Base-by-base conservation (phyloP, 2,329 filamentous ascomycete species). In the Endoconidiophora laricicola region DNA sequence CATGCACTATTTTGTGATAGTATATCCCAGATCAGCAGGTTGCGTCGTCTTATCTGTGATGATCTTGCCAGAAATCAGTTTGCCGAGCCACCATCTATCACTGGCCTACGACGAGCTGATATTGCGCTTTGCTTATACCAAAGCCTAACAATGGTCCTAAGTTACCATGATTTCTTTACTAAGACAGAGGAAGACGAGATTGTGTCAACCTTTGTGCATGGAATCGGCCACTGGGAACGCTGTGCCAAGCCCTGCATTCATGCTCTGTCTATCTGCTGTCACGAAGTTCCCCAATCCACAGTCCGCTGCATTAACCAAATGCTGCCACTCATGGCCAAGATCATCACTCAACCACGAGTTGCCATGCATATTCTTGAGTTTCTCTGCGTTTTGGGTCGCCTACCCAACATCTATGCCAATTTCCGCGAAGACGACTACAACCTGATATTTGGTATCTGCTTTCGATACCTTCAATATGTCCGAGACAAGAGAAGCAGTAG, bases 301-400 rank as follows among this genome's bases (percentile, higher is more conserved):
- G 86, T 83, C 60, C 94, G 90, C 61, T 82, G 80, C 18, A 71
- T 96, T 54, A 83, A 90, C 43, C 83, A 79, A 43, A 86, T 96
- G 56, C 71, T 98, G 50, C 83, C 88, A 59, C 90, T 86, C 61
- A 94, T 98, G 85, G 83, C 88, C 1, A 86, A 88, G 58, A 93
- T 95, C 59, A 94, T 98, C 59, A 96, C 91, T 1, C 88, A 94
- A 59, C 81, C 86, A 5, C 79, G 88, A 51, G 83, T 95, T 36
- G 87, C 90, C 7, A 83, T 95, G 54, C 91, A 98, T 60, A 94
- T 98, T 54, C 71, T 98, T 46, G 91, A 98, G 60, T 96, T 98
- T 59, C 69, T 98, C n/a, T 84, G 86, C 7, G 82, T 86, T 46
- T 73, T 98, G 24, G 87, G 88, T 48, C 81, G 90, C 36, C 69